phyloP scores from a whole-genome alignment of 2,329 filamentous ascomycete species.

The Ophiostoma quercus region DNA sequence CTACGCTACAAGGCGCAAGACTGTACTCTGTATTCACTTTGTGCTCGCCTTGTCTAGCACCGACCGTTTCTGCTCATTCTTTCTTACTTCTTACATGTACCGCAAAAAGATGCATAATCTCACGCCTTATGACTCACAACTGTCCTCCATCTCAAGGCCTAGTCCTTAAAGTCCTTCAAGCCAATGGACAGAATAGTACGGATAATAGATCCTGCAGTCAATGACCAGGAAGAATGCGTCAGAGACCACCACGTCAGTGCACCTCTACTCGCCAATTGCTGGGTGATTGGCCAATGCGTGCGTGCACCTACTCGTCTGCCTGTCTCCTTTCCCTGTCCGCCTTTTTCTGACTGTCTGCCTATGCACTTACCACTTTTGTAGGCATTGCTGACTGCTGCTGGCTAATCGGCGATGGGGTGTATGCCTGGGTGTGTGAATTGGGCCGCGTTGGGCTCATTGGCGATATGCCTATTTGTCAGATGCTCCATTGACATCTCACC shows the following conservation, averaged over 20 bases:
- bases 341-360: no score
- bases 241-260: slow-evolving; percentile 4
- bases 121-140: slow-evolving; percentile 10
- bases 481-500: background rate
- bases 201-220: background rate
- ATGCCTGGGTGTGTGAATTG: slow-evolving; percentile 8
- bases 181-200: background rate
- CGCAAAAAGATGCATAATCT: slow-evolving; percentile 5
- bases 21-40: background rate
- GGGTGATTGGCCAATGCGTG: slow-evolving; percentile 21
- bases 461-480: slow-evolving; percentile 6
- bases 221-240: background rate
- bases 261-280: background rate
- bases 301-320: background rate
- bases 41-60: background rate
- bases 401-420: background rate
- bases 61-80: background rate
- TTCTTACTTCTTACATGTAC: background rate
- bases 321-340: no score
- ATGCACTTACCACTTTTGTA: background rate
- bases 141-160: slow-evolving; percentile 1
- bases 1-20: background rate
- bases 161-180: background rate
- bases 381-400: slow-evolving; percentile 2
- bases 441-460: slow-evolving; percentile 1